phyloP scores from a whole-genome alignment of 345 rosid species.

The Citrus glauca region DNA sequence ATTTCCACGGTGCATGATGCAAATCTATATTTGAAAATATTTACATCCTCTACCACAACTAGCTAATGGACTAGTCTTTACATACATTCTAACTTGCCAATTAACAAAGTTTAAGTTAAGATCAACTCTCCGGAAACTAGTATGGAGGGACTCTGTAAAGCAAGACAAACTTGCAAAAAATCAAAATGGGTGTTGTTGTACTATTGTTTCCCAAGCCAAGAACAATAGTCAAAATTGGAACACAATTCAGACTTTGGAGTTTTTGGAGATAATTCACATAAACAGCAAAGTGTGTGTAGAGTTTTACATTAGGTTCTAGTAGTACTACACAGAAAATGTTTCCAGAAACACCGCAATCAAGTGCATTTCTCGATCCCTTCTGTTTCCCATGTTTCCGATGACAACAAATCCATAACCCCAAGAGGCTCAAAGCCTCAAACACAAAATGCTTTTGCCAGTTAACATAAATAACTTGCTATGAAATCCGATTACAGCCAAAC shows the following conservation, averaged over 20 bases:
- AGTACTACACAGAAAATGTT: background rate
- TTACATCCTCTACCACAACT: background rate
- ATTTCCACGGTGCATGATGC: background rate
- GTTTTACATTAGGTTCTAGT: background rate
- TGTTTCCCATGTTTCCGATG: background rate
- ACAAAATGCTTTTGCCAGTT: background rate
- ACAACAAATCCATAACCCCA: background rate
- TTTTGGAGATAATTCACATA: background rate
- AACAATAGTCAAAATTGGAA: background rate
- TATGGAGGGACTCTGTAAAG: background rate
- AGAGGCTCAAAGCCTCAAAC: background rate
- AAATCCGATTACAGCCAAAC: background rate
- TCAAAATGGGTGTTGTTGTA: background rate
- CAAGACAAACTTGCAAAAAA: background rate
- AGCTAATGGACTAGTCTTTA: background rate
- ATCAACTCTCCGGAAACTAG: background rate
- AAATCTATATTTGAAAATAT: background rate
- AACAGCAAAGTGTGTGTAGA: background rate
- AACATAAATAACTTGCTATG: background rate
- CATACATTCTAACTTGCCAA: background rate
- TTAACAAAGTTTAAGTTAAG: background rate
- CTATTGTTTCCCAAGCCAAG: background rate
- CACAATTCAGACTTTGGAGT: background rate
- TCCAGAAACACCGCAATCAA: background rate
- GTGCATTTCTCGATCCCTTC: background rate